Conservation (phyloP, 2,329 filamentous ascomycete species). For the Pseudogymnoascus sp. region DNA sequence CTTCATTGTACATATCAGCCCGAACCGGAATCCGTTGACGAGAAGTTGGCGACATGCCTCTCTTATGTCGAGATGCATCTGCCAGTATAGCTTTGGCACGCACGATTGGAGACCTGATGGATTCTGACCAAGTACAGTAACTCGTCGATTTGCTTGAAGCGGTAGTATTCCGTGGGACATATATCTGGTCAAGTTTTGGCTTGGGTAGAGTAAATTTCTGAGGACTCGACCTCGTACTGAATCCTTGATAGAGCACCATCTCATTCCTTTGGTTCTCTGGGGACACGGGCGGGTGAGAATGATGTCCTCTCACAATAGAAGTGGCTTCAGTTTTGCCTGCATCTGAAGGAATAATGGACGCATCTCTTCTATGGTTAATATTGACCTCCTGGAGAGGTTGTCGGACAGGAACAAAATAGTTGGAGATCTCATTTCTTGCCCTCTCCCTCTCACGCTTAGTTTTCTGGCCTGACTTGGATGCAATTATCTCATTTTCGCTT, state of each 20-base stretch:
- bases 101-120: not conserved
- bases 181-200: not conserved
- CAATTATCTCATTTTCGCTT: slow-evolving; percentile 15
- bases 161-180: not conserved
- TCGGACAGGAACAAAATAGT: not conserved
- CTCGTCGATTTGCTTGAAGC: not conserved
- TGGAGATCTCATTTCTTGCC: slow-evolving; percentile 8
- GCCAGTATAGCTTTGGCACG: not conserved
- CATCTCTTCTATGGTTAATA: not conserved
- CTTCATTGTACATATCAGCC: not conserved
- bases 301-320: not conserved
- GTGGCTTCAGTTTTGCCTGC: not conserved
- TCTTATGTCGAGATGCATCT: not conserved
- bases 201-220: not conserved
- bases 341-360: not conserved
- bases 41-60: not conserved
- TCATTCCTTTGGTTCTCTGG: not conserved
- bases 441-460: not conserved
- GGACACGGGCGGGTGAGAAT: not conserved
- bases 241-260: not conserved
- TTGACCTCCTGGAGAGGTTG: not conserved
- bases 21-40: not conserved
- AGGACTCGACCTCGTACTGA: not conserved
- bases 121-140: not conserved
- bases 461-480: slow-evolving; percentile 1